phyloP scores from a whole-genome alignment of 148 eudicot species.

The Diospyros lotus region DNA sequence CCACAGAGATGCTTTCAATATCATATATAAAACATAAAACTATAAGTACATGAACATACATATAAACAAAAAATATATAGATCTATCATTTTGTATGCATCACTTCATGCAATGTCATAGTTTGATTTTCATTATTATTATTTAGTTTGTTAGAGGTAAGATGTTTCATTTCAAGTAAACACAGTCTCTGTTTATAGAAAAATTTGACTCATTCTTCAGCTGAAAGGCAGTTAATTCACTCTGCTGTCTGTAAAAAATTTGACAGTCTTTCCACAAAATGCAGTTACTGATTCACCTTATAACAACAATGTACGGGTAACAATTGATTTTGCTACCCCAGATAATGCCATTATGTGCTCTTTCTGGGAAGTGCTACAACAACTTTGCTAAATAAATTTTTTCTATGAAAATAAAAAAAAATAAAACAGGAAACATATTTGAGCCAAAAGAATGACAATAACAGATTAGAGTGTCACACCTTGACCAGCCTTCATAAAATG shows the following conservation, averaged over 20 bases:
- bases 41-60: too few species aligned
- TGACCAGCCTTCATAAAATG: constrained; percentile 78
- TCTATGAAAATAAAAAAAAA: too few species aligned
- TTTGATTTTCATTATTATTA: background rate
- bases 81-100: too few species aligned
- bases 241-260: background rate
- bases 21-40: background rate
- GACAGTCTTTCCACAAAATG: background rate
- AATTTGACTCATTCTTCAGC: too few species aligned
- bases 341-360: background rate
- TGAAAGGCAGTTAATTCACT: too few species aligned
- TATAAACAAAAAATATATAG: too few species aligned
- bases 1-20: constrained; percentile 13
- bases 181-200: too few species aligned
- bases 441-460: background rate
- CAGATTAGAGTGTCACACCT: constrained; percentile 40
- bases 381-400: background rate
- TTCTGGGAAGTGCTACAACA: background rate
- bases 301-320: background rate
- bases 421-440: background rate
- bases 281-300: background rate
- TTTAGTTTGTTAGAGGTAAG: background rate
- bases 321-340: background rate
- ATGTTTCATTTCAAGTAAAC: background rate
- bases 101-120: background rate